Evolutionary conservation across 1,284 basidiomycete genomes (phyloP), one percentile per base, ranked within the genome.

Genomic region (Puccinia hordei): DNA sequence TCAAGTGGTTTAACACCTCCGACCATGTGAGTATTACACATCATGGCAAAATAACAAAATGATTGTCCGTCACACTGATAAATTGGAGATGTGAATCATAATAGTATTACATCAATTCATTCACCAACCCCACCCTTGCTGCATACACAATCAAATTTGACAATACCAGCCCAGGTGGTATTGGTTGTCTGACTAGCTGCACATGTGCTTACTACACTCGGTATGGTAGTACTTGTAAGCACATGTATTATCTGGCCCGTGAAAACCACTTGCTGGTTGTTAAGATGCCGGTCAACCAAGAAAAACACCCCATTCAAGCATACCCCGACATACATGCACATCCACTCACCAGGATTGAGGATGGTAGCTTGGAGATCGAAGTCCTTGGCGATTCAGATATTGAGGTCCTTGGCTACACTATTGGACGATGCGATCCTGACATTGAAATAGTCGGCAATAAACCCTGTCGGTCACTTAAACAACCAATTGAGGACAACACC

Each of bases 171-270:
- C 38, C 33, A 1, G 5, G 13, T 15, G 33, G 33, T 30, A 65
- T 22, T 19, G 61, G 61, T 35, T 2, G 22, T 2, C 15, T 65
- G 1, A 65, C 33, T 3, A 38, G 33, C 38, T 65, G 61, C 33
- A 35, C 33, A 9, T 65, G 61, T n/a, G 19, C 30, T 13, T 27
- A 65, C n/a, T 65, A 24, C 24, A 19, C n/a, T 10, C 61, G 22
- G 15, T n/a, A 35, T 15, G 30, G 61, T 3, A 65, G 61, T 41
- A 15, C 61, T 2, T 65, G 61, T 8, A 65, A 35, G 19, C 61
- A 65, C 61, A 65, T 65, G 61, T 65, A 65, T 27, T 65, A 38
- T 19, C 61, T 65, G 10, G 61, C 30, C 15, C 61, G 38, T 6
- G 30, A 35, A 41, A 10, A 35, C 33, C 30, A n/a, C 8, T 8